A percentile compares a stretch with the other conserved stretches of the same genome.
Conservation (phyloP, 768 basidiomycete genomes). For the Coprinellus micaceus region DNA sequence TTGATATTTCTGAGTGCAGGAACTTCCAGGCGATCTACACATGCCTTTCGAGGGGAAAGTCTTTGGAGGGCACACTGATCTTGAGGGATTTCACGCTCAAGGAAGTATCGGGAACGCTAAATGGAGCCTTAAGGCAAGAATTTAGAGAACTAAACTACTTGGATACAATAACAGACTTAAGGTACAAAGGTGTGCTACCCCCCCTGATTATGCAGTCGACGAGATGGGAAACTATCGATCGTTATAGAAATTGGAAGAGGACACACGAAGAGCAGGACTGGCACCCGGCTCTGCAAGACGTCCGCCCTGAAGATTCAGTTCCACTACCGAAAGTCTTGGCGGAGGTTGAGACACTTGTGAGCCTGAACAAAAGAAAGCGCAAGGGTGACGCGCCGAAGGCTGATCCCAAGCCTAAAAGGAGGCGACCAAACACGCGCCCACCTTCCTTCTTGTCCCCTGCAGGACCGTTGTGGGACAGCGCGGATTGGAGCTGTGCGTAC, state of each 20-base stretch:
- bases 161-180: slow-evolving; percentile 28
- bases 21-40: slow-evolving; percentile 27
- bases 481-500: not conserved
- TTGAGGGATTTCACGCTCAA: slow-evolving; percentile 20
- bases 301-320: no score
- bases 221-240: not conserved
- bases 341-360: not conserved
- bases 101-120: not conserved
- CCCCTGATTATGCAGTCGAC: not conserved
- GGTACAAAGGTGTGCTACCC: slow-evolving; percentile 20
- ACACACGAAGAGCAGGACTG: not conserved
- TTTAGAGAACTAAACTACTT: slow-evolving; percentile 33
- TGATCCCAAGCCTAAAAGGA: not conserved
- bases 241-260: not conserved
- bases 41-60: slow-evolving; percentile 24
- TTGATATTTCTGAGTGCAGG: slow-evolving; percentile 21
- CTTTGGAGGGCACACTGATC: slow-evolving; percentile 26
- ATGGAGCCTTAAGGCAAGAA: slow-evolving; percentile 27
- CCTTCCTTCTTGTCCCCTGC: not conserved
- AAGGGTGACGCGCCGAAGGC: not conserved
- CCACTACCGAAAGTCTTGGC: no score
- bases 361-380: not conserved
- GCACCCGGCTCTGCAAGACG: no score
- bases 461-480: not conserved
- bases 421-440: not conserved